Evolutionary conservation across 2,329 filamentous ascomycete genomes (phyloP), one percentile per base, ranked within the genome.

Genomic region (Sclerotinia nivalis): DNA sequence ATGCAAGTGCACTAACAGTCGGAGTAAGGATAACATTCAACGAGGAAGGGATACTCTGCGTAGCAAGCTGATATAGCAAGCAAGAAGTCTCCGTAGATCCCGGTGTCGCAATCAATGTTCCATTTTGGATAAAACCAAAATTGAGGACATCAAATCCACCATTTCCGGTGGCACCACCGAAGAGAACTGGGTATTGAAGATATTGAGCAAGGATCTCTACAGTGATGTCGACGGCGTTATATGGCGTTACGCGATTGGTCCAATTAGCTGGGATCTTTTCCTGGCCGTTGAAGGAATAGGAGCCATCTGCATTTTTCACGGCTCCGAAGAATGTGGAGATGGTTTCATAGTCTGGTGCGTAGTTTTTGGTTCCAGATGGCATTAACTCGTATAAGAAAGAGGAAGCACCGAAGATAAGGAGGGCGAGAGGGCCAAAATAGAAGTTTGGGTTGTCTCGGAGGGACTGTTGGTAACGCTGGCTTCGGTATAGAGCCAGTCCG

Each of bases 391-490:
- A 66, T 12, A 66, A 12, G 64, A 58, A 66, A 47, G 52, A 58
- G 22, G 64, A 13, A 6, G 64, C 52, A 18, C 52, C 64, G 3
- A 34, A 66, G 1, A 66, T 20, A 4, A 66, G 64, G 4, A 66
- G 6, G 15, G 37, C 2, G 22, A 74, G 25, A 45, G 75, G 74
- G n/a, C 73, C 74, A 50, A 75, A 74, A 66, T 73, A 75, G 60
- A 75, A 76, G 56, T 76, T 72, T 45, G 73, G 70, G 49, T 75
- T 75, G 13, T 74, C 71, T 0, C 6, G 9, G n/a, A 75, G 69
- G 12, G 74, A 75, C 70, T 75, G 72, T 68, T 75, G 71, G 45
- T 76, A 76, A 58, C 75, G 64, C 79, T 82, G 67, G 78, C 80
- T 54, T 69, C 77, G 65, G 52, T 75, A 75, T 45, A 73, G 72